phyloP scores from a whole-genome alignment of 108 stramenopile genomes.

The Conticribra guillardii region DNA sequence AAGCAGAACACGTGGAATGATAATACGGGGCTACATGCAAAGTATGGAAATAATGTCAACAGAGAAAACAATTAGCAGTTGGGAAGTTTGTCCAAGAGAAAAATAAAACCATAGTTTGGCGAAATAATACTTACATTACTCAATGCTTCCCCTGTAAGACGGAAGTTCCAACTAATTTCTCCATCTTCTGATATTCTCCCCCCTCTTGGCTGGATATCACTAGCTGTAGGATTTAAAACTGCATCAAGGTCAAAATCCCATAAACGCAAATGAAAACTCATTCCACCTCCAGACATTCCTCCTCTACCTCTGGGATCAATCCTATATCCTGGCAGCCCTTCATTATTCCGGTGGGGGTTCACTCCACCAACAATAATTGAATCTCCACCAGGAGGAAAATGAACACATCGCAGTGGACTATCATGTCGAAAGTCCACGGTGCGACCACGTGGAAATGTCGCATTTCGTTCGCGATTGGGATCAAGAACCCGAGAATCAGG shows the following conservation, averaged over 20 bases:
- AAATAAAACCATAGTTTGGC: not conserved
- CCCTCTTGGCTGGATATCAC: slow-evolving; percentile 8
- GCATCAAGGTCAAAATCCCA: slow-evolving; percentile 82
- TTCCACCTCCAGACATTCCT: slow-evolving; percentile 52
- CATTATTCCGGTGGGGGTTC: slow-evolving; percentile 55
- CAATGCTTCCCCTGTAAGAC: slow-evolving; percentile 36
- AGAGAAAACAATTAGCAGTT: not conserved
- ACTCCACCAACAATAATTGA: slow-evolving; percentile 90
- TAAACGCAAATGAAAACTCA: slow-evolving; percentile 79
- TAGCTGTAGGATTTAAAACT: slow-evolving; percentile 39
- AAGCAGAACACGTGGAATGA: slow-evolving; percentile 85
- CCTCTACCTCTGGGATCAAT: slow-evolving; percentile 29
- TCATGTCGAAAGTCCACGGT: slow-evolving; percentile 42
- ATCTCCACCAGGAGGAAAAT: slow-evolving; percentile 86
- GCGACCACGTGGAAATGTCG: slow-evolving; percentile 34
- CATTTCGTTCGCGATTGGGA: slow-evolving; percentile 28
- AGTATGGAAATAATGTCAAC: slow-evolving; percentile 1
- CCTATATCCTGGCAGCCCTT: slow-evolving; percentile 34
- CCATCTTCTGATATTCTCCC: slow-evolving; percentile 41
- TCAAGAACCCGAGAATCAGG: slow-evolving; percentile 33
- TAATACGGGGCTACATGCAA: slow-evolving; percentile 60
- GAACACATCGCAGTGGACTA: slow-evolving; percentile 86
- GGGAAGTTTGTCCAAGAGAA: not conserved
- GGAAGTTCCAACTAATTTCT: slow-evolving; percentile 43
- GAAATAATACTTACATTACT: slow-evolving; percentile 54